These are phyloP conservation scores for Vicia faba DNA, from an alignment of 306 rosid genomes.

Conservation along the genomic window DNA sequence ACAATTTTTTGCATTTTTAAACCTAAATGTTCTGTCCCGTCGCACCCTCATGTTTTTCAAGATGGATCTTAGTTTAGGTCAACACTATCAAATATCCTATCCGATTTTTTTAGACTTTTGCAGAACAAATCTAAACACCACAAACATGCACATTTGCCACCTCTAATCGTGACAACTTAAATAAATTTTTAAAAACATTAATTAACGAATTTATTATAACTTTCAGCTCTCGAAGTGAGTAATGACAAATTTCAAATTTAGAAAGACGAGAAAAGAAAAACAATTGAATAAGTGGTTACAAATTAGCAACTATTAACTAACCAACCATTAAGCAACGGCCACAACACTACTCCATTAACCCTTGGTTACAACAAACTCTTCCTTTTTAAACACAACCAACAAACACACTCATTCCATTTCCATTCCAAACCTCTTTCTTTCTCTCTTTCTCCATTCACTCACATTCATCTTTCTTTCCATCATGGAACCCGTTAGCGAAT, in stretches of 20 bases:
- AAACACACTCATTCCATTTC: conserved; percentile 4
- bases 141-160: no score
- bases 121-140: no score
- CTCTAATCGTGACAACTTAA: no score
- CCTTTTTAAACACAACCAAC: conserved; percentile 17
- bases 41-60: no score
- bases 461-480: neutral
- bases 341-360: conserved; percentile 19
- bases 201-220: no score
- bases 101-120: no score
- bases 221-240: no score
- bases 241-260: neutral
- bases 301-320: neutral
- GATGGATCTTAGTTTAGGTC: no score
- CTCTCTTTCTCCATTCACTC: neutral
- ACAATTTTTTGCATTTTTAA: no score
- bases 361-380: neutral
- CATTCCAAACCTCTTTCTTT: conserved; percentile 12
- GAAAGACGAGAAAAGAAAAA: conserved; percentile 1
- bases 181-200: no score
- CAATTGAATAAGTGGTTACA: conserved; percentile 29
- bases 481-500: conserved; percentile 72
- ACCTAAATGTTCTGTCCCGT: no score
- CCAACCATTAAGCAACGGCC: conserved; percentile 11
- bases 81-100: no score